Evolutionary conservation across 164 flowering plant genomes (phyloP), one percentile per base, ranked within the genome.

Genomic region (Vitis labrusca): DNA sequence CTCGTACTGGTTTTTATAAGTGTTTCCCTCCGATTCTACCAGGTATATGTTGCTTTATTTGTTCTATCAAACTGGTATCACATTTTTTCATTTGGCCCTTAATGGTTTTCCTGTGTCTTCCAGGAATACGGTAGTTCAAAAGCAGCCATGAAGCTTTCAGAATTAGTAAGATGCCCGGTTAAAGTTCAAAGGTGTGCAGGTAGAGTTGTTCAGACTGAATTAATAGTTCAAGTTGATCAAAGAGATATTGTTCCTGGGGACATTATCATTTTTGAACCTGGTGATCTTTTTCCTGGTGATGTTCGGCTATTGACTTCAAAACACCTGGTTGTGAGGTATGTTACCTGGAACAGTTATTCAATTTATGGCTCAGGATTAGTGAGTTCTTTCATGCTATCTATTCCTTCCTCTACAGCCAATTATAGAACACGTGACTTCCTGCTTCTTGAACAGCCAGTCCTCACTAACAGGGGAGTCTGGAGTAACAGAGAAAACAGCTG

Each of bases 141-240:
- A 76, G 93, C 96, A 63, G 93, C 93, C n/a, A 87, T 85, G 89
- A 87, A 77, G 71, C 85, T 91, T 49, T 80, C 85, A 11, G 92
- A 87, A 72, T 82, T 84, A 17, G 79, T 91, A 51, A 82, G 83
- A 73, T 84, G 83, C 63, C 93, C 96, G 0, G 83, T 87, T 50
- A 91, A 80, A 85, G 93, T 87, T 74, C 96, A 91, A 73, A 82
- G 96, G 70, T 91, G 96, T 76, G 96, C 93, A 1, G 93, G 96
- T 16, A 84, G 92, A 74, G 83, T 84, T 58, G 73, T 85, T 61
- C 92, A 91, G 80, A 87, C 90, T 10, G 93, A 91, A 73, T 68
- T 91, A 60, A 61, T 83, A 14, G 96, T 89, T 73, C 93, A 85
- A 76, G 83, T 91, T 70, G 93, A 91, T 83, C 92, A 91, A 73